These are phyloP conservation scores for Pseudocercospora pini-densiflorae DNA, from an alignment of 2,329 filamentous ascomycete genomes.

Conservation along the genomic window DNA sequence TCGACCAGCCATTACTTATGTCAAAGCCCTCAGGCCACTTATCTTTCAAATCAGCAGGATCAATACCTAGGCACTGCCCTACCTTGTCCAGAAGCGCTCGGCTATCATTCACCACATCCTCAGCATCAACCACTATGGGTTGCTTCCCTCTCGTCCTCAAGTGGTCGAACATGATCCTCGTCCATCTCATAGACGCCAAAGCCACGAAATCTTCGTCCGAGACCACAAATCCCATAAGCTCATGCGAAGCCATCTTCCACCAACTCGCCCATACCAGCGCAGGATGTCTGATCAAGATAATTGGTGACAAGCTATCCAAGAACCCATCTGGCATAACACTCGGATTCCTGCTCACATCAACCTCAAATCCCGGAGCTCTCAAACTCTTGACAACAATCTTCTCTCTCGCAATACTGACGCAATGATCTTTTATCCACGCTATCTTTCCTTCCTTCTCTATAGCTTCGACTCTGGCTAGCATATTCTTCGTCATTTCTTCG, in stretches of 20 bases:
- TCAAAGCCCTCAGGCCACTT: background rate
- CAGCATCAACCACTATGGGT: background rate
- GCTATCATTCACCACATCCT: background rate
- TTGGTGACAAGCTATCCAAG: background rate
- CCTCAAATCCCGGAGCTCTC: background rate
- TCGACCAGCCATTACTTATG: background rate
- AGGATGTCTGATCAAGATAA: background rate
- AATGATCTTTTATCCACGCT: background rate
- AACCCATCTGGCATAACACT: background rate
- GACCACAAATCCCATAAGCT: background rate
- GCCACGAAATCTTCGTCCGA: background rate
- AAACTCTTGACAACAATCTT: background rate
- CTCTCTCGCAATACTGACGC: background rate
- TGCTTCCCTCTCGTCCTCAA: background rate
- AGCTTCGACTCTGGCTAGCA: background rate
- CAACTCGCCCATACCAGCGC: background rate
- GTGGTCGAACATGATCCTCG: background rate
- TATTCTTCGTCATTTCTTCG: background rate
- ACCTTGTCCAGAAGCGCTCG: background rate
- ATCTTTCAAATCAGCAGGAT: background rate
- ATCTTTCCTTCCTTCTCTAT: background rate
- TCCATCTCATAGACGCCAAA: background rate
- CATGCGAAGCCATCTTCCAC: background rate
- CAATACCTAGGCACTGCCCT: background rate
- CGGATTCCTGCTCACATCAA: background rate